Conservation (phyloP, 2,329 filamentous ascomycete genomes). For the Rutstroemia sp. region DNA sequence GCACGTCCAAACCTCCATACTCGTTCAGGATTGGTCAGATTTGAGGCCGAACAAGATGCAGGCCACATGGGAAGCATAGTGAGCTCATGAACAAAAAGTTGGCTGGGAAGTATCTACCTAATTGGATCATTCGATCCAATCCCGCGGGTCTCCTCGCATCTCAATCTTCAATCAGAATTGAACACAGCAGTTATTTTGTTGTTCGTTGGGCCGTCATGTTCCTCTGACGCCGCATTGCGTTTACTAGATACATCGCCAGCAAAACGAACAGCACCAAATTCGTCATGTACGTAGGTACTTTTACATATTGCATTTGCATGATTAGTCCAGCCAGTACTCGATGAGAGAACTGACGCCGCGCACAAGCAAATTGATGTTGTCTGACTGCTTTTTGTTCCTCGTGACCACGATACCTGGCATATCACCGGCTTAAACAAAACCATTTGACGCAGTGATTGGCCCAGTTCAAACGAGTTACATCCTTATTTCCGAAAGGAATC, state of each 20-base stretch:
- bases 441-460: background rate
- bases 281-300: background rate
- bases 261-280: slow-evolving; percentile 7
- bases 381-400: background rate
- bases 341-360: background rate
- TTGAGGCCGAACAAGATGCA: slow-evolving; percentile 4
- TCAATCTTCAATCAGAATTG: slow-evolving; percentile 10
- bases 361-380: background rate
- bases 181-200: slow-evolving; percentile 10
- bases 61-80: slow-evolving; percentile 3
- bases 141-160: slow-evolving; percentile 5
- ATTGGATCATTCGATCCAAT: slow-evolving; percentile 6
- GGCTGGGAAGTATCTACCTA: background rate
- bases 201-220: slow-evolving; percentile 11
- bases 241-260: slow-evolving; percentile 9
- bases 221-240: slow-evolving; percentile 11
- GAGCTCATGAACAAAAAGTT: slow-evolving; percentile 7
- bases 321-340: slow-evolving; percentile 1
- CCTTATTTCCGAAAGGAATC: background rate
- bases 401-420: background rate
- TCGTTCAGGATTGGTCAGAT: slow-evolving; percentile 1
- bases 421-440: background rate
- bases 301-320: slow-evolving; percentile 4
- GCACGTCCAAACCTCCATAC: background rate
- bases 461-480: slow-evolving; percentile 4